phyloP scores from a whole-genome alignment of 2,329 filamentous ascomycete species.

The Emergomyces orientalis region DNA sequence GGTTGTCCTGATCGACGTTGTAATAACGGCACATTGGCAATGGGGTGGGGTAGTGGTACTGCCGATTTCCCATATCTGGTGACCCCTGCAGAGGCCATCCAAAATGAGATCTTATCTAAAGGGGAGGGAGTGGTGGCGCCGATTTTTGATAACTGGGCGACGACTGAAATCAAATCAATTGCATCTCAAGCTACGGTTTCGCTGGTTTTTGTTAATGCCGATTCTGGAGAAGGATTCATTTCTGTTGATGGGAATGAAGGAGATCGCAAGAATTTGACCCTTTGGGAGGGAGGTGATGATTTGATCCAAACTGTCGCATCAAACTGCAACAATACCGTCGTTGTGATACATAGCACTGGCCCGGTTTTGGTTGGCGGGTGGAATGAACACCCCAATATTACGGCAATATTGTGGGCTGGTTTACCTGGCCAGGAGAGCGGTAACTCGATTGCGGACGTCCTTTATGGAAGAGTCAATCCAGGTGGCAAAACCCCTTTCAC shows the following conservation, averaged over 20 bases:
- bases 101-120: slow-evolving; percentile 55
- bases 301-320: slow-evolving; percentile 73
- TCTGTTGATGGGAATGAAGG: slow-evolving; percentile 72
- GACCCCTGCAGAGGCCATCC: slow-evolving; percentile 54
- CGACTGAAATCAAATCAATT: slow-evolving; percentile 41
- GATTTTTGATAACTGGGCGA: slow-evolving; percentile 51
- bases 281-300: slow-evolving; percentile 74
- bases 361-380: slow-evolving; percentile 64
- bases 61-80: slow-evolving; percentile 55
- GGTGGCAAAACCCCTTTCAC: slow-evolving; percentile 55
- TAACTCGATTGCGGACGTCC: slow-evolving; percentile 62
- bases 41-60: slow-evolving; percentile 55
- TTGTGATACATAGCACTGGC: slow-evolving; percentile 79
- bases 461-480: slow-evolving; percentile 59
- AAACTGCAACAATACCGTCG: slow-evolving; percentile 77
- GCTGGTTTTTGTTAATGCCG: slow-evolving; percentile 82
- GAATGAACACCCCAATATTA: slow-evolving; percentile 55
- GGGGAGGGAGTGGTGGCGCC: slow-evolving; percentile 55
- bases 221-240: slow-evolving; percentile 82
- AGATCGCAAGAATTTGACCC: slow-evolving; percentile 83
- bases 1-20: slow-evolving; percentile 62
- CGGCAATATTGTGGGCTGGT: slow-evolving; percentile 66
- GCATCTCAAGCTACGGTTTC: slow-evolving; percentile 47
- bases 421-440: slow-evolving; percentile 67
- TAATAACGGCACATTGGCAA: slow-evolving; percentile 51